Conservation (phyloP, 2,329 filamentous ascomycete genomes). For the Ophiosphaerella narmari region DNA sequence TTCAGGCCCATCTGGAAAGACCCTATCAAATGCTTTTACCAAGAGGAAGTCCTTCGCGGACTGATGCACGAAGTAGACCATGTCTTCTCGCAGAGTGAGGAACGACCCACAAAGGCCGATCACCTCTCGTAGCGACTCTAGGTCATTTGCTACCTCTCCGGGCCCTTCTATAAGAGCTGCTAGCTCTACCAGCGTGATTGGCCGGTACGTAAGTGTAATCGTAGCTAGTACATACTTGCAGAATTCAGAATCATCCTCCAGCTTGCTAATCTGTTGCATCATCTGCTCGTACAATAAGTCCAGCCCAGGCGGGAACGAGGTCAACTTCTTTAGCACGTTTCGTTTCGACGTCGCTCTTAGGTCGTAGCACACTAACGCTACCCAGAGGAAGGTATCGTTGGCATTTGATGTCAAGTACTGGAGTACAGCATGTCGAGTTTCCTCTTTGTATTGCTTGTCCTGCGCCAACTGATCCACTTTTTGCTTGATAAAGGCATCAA, state of each 20-base stretch:
- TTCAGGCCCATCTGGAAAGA: neutral
- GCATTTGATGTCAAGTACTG: too few relatives aligned
- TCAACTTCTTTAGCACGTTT: constrained; percentile 1
- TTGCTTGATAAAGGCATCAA: constrained; percentile 45
- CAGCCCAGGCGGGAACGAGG: constrained; percentile 38
- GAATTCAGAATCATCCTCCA: constrained; percentile 11
- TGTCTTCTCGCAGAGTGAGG: constrained; percentile 37
- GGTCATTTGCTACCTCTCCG: neutral
- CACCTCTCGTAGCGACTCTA: constrained; percentile 1
- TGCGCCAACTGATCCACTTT: constrained; percentile 39
- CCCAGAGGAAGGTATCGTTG: neutral
- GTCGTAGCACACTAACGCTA: neutral
- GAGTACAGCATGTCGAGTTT: neutral
- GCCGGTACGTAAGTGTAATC: constrained; percentile 20
- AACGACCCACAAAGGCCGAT: constrained; percentile 46
- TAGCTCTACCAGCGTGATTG: constrained; percentile 1
- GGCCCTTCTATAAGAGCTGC: constrained; percentile 8
- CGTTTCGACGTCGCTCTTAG: constrained; percentile 36
- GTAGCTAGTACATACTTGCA: constrained; percentile 45
- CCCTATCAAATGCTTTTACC: constrained; percentile 15
- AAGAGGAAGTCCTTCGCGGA: constrained; percentile 52
- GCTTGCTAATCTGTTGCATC: constrained; percentile 37
- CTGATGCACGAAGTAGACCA: constrained; percentile 22
- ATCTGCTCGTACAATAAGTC: constrained; percentile 48
- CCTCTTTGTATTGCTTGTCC: constrained; percentile 44